Evolutionary conservation across 176 grass and related monocot species (phyloP), one percentile per base, ranked within the genome.

Genomic region (Rhynchospora breviuscula): DNA sequence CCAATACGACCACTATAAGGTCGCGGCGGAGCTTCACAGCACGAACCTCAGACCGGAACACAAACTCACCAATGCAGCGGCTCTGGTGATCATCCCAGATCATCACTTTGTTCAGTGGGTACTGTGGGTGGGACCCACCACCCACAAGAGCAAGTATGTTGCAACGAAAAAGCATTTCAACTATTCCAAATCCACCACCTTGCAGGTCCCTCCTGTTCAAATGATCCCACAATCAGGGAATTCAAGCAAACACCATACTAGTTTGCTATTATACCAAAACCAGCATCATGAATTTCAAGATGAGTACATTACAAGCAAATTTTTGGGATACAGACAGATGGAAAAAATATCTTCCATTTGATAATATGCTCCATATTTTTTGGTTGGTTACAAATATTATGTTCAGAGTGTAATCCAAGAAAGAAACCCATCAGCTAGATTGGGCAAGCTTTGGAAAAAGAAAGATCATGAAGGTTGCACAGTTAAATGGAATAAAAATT

Each of bases 21-120:
- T 89, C 87, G 1, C 21, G 64, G 43, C 87, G 29, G 23, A 85
- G 68, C 45, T 81, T 85, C 17, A 89, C 87, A 25, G 82, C 65
- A 57, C 83, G 77, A 2, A 99, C 85, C 70, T 95, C 89, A 68
- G 96, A 93, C 52, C 91, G 91, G 86, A 93, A 99, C 77, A 91
- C 80, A 59, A 95, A 95, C 65, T 99, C 93, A 17, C 89, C 93
- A 69, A 95, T 91, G 86, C 93, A 99, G 61, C 89, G 88, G 82
- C 96, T 91, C 80, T 91, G 91, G 70, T 95, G 91, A 86, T 99
- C 96, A 52, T 99, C 96, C 96, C 96, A 99, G 63, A 99, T 95
- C 86, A 99, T 90, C 60, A 99, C 91, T 91, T 99, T 99, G 74
- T 93, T 99, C 0, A 89, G 86, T 0, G 89, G 93, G 83, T 95